Evolutionary conservation across 2,329 filamentous ascomycete genomes (phyloP), one percentile per base, ranked within the genome.

Genomic region (Fusarium setosum): DNA sequence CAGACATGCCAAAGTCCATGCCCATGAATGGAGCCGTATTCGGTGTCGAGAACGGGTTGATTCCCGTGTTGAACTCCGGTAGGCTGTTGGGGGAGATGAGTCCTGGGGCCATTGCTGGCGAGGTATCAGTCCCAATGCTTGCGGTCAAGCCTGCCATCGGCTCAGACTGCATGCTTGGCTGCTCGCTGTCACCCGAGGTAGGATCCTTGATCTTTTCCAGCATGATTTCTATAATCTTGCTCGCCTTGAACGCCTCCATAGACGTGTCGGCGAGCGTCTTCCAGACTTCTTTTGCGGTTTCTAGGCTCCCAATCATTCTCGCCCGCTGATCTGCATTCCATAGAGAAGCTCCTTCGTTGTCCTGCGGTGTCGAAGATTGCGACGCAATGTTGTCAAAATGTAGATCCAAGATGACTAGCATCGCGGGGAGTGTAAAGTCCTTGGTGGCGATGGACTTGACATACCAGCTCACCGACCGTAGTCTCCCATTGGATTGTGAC

Each of bases 191-290:
- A n/a, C 37, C 47, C 12, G 61, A 49, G 10, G 49, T 24, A 4
- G 75, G 72, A 34, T 73, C 59, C 60, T 73, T 90, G 53, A 97
- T 84, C 76, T 96, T 96, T 29, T 89, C 85, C 41, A 98, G 80
- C 87, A 98, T 94, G 50, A 97, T 89, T 20, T 89, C 89, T n/a
- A 98, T 82, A 21, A 95, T 86, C 38, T 88, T 88, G 37, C 88
- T 88, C 2, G 93, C 95, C 79, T 98, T 98, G 80, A 90, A 94
- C 0, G 94, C 93, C 69, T 98, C 95, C 80, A 97, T 91, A 1
- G 92, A 96, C 21, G 89, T 84, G 54, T 96, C 90, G 4, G 89
- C 87, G 11, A 94, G 82, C 10, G 88, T 88, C 47, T 91, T 89
- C 94, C 94, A 98, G 56, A 98, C 96, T 17, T 86, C 83, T 42